Base-by-base conservation (phyloP, 1,284 basidiomycete species). In the Sporisorium exsertum region DNA sequence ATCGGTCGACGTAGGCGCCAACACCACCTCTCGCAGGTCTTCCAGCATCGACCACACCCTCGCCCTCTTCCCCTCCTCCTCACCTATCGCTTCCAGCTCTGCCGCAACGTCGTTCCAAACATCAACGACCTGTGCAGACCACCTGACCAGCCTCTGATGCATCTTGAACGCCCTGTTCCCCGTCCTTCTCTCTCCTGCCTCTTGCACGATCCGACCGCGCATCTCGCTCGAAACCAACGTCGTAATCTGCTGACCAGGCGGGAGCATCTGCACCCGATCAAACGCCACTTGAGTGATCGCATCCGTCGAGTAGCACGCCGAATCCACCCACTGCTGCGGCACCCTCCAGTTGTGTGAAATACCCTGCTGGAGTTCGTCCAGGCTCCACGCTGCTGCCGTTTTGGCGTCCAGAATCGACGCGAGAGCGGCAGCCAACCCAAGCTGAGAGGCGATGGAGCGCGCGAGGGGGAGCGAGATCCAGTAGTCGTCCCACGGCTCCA, bases 401-500 rank as follows among this genome's bases (percentile, higher is more conserved):
- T 42, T 50, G 2, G 40, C 7, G 18, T 78, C 72, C 7, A 78
- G 37, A 1, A 71, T 50, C 20, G 43, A 42, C 3, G 62, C 27
- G 2, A 77, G 40, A 5, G 40, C 16, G 0, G 51, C 6, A 0
- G 32, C n/a, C 0, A 77, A 49, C 2, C 46, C 53, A 1, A 77
- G 58, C 3, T 50, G 12, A 5, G 58, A 13, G 0, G 72, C 64
- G 9, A 71, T 52, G 16, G 35, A 22, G 2, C 63, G 33, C 1
- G 75, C 72, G 1, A 71, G 53, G 0, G 56, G 58, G 16, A 78
- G 64, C 0, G 66, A 57, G 40, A 61, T 33, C 76, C 76, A 78
- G 0, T 68, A 10, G 5, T 78, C 76, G n/a, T 78, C 76, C 40
- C 46, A 75, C 0, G 76, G 76, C 47, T 78, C 76, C n/a, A 78